phyloP scores from a whole-genome alignment of 495 filamentous ascomycete genomes.

The Letharia columbiana region DNA sequence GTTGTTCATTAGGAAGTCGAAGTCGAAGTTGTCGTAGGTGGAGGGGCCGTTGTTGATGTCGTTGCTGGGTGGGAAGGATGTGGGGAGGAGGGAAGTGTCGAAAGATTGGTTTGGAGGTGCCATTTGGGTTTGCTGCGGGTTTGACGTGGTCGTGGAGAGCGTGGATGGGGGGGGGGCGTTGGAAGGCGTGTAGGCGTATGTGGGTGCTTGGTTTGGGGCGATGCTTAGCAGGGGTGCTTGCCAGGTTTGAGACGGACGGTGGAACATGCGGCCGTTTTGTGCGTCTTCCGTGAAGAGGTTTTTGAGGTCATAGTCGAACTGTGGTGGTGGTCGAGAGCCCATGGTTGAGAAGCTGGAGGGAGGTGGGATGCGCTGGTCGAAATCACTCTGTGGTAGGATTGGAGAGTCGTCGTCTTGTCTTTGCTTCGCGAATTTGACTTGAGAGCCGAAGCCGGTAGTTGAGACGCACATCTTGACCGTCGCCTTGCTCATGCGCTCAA shows the following conservation, averaged over 20 bases:
- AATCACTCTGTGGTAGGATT: constrained; percentile 12
- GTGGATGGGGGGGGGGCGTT: neutral
- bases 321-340: constrained; percentile 31
- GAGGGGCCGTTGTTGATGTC: constrained; percentile 18
- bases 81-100: neutral
- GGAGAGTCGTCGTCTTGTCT: constrained; percentile 20
- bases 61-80: constrained; percentile 18
- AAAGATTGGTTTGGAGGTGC: neutral
- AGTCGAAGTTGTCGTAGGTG: constrained; percentile 32
- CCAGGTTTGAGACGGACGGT: constrained; percentile 6
- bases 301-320: constrained; percentile 58
- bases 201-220: neutral
- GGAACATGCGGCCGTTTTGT: constrained; percentile 13
- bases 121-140: constrained; percentile 28
- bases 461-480: constrained; percentile 86
- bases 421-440: constrained; percentile 29
- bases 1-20: constrained; percentile 24
- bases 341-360: constrained; percentile 14
- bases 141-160: constrained; percentile 18
- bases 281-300: constrained; percentile 40
- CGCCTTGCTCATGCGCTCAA: constrained; percentile 90
- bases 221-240: constrained; percentile 6
- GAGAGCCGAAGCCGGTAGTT: constrained; percentile 68
- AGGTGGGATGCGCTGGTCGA: constrained; percentile 16
- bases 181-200: constrained; percentile 22